Conservation (phyloP, 2,329 filamentous ascomycete species). For the Xylaria polymorpha region DNA sequence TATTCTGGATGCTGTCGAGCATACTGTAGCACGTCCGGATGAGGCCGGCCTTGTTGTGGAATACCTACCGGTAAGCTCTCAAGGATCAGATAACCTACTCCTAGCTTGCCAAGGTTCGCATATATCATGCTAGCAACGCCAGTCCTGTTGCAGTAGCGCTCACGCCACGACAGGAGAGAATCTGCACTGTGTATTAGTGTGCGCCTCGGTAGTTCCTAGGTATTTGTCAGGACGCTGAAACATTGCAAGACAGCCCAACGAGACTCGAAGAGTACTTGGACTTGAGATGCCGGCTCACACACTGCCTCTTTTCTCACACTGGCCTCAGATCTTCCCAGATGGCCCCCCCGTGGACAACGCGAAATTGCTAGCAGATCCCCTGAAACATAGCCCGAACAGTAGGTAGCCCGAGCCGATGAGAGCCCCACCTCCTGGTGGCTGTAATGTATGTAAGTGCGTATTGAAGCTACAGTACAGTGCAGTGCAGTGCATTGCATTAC, state of each 20-base stretch:
- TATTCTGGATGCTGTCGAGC: neutral
- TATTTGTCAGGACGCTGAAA: conserved; percentile 26
- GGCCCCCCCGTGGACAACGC: neutral
- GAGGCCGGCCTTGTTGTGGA: too few species aligned
- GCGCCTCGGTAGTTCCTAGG: conserved; percentile 11
- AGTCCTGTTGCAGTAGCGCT: conserved; percentile 23
- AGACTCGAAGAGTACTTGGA: conserved; percentile 15
- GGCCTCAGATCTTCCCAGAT: neutral
- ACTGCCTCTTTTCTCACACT: conserved; percentile 4
- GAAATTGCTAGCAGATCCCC: conserved; percentile 7
- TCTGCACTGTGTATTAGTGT: conserved; percentile 14
- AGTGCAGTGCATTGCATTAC: too few species aligned
- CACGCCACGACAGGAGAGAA: conserved; percentile 15
- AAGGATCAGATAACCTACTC: neutral
- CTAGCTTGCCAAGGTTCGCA: conserved; percentile 17
- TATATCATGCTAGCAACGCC: conserved; percentile 22
- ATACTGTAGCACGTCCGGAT: neutral
- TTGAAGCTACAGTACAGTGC: too few species aligned
- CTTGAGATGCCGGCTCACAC: conserved; percentile 15
- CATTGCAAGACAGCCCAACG: neutral
- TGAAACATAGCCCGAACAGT: conserved; percentile 30
- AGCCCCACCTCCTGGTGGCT: conserved; percentile 8
- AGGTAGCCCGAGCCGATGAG: conserved; percentile 7
- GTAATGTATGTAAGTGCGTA: neutral
- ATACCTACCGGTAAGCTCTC: neutral